Conservation (phyloP, 2,329 filamentous ascomycete genomes). For the Phyllosticta paracitricarpa region DNA sequence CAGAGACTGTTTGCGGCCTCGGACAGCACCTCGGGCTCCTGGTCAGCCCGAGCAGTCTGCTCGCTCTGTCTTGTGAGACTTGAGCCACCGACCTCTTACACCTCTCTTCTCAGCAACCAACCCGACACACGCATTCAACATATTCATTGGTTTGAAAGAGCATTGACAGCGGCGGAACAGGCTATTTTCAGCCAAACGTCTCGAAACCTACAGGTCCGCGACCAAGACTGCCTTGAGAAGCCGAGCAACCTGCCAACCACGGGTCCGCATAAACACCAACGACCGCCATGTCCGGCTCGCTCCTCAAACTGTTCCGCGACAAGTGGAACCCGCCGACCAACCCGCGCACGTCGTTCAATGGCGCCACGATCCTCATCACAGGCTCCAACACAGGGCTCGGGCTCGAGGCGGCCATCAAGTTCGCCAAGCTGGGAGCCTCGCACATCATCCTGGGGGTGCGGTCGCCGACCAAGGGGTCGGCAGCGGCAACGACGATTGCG, state of each 20-base stretch:
- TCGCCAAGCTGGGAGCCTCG: constrained; percentile 29
- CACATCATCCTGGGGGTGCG: constrained; percentile 39
- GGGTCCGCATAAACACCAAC: not conserved
- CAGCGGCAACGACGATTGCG: constrained; percentile 32
- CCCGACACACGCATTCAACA: not conserved
- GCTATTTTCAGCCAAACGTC: not conserved
- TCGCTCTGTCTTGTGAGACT: not conserved
- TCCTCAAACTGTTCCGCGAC: constrained; percentile 6
- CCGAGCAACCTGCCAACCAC: not conserved
- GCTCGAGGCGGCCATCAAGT: constrained; percentile 35
- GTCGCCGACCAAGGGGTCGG: constrained; percentile 8
- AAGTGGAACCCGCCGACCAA: constrained; percentile 8
- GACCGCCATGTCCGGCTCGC: not conserved
- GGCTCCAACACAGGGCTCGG: constrained; percentile 40
- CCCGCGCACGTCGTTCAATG: constrained; percentile 19
- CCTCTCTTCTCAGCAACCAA: not conserved
- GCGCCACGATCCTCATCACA: constrained; percentile 37
- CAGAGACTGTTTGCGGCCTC: not conserved
- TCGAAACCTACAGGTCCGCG: not conserved
- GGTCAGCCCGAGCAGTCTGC: not conserved
- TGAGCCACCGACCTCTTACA: not conserved
- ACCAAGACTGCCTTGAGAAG: not conserved
- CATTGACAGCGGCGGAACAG: not conserved
- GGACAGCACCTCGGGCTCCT: not conserved
- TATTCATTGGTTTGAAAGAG: not conserved